Evolutionary conservation across 108 stramenopile genomes (phyloP).

Genomic region (Fragilariopsis cylindrus): DNA sequence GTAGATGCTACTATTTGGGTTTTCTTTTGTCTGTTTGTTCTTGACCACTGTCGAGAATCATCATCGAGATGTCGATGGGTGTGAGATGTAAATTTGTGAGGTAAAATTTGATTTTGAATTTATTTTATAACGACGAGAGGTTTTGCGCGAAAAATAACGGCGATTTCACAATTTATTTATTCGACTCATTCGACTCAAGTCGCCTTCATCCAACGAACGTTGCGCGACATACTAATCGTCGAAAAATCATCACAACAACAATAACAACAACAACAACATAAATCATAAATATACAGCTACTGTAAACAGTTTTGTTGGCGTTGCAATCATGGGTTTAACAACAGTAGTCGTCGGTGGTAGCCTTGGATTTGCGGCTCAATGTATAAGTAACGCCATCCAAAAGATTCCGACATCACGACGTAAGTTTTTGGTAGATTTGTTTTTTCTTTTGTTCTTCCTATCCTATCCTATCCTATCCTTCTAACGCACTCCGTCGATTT

Average conservation of each 20-base stretch:
- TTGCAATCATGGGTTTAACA: constrained; percentile 64
- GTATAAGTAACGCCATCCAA: constrained; percentile 73
- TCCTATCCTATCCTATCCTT: constrained; percentile 5
- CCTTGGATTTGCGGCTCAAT: constrained; percentile 67
- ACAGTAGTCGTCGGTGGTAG: constrained; percentile 67
- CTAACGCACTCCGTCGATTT: background rate
- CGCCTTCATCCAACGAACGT: background rate
- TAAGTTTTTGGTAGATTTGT: constrained; percentile 29
- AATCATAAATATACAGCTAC: too few relatives aligned
- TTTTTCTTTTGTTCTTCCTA: background rate
- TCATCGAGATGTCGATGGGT: too few relatives aligned
- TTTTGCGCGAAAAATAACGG: too few relatives aligned
- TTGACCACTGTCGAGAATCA: too few relatives aligned
- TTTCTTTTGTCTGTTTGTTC: too few relatives aligned
- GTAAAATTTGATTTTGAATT: too few relatives aligned
- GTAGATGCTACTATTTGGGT: too few relatives aligned
- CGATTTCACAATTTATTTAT: too few relatives aligned
- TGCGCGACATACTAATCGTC: background rate
- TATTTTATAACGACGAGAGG: too few relatives aligned
- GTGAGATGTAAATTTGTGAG: too few relatives aligned
- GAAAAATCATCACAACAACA: background rate
- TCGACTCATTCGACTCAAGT: too few relatives aligned
- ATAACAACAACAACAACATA: background rate
- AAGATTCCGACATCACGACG: constrained; percentile 77
- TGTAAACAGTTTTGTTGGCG: background rate